Base-by-base conservation (phyloP, 73 alveolate genomes). In the Stentor coeruleus region DNA sequence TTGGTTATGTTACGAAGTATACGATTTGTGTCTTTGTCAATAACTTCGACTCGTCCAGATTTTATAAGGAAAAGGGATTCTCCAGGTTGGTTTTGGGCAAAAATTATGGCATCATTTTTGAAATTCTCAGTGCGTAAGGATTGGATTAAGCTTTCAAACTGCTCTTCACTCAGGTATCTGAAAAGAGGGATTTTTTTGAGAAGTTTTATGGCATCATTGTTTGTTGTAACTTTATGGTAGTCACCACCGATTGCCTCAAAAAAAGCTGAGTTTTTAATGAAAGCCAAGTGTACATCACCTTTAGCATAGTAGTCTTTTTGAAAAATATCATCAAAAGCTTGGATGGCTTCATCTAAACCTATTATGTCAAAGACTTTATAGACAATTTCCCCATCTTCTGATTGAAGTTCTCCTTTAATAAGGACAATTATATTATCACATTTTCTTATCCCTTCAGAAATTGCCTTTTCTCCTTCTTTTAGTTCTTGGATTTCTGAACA, bases 1-100 rank as follows among this genome's bases (percentile, higher is more conserved):
- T 85, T 85, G 73, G 82, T 76, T 85, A 85, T 76, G 59, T 86
- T 85, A 80, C 91, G 82, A n/a, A 85, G 76, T 42, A n/a, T n/a
- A n/a, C n/a, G n/a, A n/a, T 76, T 80, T 79, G 28, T 57, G 2
- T 57, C 35, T 20, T 57, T 57, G 15, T 57, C 28, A 20, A 57
- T 57, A 20, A 57, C 73, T 35, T 85, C 87, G 38, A 85, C 66
- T 79, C 74, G 73, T 26, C 91, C 91, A 31, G 74, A 59, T 85
- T 85, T 85, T 31, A 85, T 57, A 66, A 85, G 76, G 57, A 66
- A 85, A 85, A 85, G 83, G 0, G 73, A 57, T 20, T 57, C 73
- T 31, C 73, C 73, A 57, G 73, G 73, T n/a, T 57, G 35, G 2
- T 57, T 57, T 57, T 57, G 73, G 15, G 15, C 28, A 57, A 57